These are phyloP conservation scores for Trametes maxima DNA, from an alignment of 768 basidiomycete species.

Conservation along the genomic window DNA sequence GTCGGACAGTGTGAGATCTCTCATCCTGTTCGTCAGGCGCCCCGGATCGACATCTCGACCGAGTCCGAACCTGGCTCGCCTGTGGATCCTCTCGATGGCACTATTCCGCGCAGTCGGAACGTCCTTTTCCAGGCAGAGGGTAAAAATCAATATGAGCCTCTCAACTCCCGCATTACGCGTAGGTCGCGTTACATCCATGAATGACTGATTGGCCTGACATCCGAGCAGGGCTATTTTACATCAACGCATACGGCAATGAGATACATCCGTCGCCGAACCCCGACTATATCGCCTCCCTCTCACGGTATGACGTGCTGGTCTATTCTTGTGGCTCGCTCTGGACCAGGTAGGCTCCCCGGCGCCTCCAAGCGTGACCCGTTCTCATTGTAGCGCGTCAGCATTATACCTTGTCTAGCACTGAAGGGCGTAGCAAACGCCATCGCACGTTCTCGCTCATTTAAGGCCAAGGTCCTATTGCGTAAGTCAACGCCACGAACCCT, in stretches of 20 bases:
- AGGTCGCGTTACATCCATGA: slow-evolving; percentile 31
- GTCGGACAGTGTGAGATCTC: slow-evolving; percentile 21
- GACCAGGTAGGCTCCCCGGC: slow-evolving; percentile 65
- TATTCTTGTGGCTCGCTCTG: slow-evolving; percentile 95
- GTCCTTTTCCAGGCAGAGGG: slow-evolving; percentile 61
- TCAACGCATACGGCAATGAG: slow-evolving; percentile 90
- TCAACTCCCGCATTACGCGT: slow-evolving; percentile 68
- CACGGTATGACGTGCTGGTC: slow-evolving; percentile 66
- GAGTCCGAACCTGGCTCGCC: slow-evolving; percentile 47
- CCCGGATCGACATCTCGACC: slow-evolving; percentile 32
- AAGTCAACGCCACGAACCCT: slow-evolving; percentile 33
- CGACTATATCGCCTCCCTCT: slow-evolving; percentile 68
- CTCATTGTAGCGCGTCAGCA: slow-evolving; percentile 44
- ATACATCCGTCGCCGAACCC: slow-evolving; percentile 89
- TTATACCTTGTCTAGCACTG: slow-evolving; percentile 90
- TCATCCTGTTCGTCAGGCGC: slow-evolving; percentile 16
- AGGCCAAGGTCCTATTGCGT: slow-evolving; percentile 86
- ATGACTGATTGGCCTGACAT: not conserved
- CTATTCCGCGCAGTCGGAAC: slow-evolving; percentile 53
- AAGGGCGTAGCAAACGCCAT: slow-evolving; percentile 79
- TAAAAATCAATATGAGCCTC: slow-evolving; percentile 56
- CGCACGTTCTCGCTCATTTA: slow-evolving; percentile 68
- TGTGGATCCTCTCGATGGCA: slow-evolving; percentile 56
- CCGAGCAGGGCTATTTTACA: slow-evolving; percentile 75
- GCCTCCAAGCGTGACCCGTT: not conserved